A percentile compares a stretch with the other conserved stretches of the same genome.
phyloP scores from a whole-genome alignment of 169 alveolate species.

The Plasmodium cynomolgi region DNA sequence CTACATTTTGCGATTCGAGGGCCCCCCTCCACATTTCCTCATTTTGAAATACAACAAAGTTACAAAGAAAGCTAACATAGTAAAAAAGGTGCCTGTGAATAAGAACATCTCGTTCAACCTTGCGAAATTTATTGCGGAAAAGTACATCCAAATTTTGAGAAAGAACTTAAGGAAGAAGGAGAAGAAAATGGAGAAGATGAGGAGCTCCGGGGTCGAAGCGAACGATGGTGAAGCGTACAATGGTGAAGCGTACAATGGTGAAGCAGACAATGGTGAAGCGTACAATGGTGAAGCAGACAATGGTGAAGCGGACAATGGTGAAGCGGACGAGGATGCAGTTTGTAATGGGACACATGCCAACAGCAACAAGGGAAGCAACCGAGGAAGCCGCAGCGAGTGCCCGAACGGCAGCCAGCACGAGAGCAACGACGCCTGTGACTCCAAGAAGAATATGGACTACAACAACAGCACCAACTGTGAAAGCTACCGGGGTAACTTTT shows the following conservation, averaged over 20 bases:
- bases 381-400: neutral
- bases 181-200: slow-evolving; percentile 21
- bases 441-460: neutral
- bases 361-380: neutral
- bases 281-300: neutral
- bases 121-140: slow-evolving; percentile 67
- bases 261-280: neutral
- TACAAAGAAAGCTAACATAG: slow-evolving; percentile 23
- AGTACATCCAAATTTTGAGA: slow-evolving; percentile 47
- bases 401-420: neutral
- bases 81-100: slow-evolving; percentile 60
- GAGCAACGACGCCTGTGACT: neutral
- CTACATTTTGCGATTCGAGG: slow-evolving; percentile 58
- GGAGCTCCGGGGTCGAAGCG: neutral
- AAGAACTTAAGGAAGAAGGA: slow-evolving; percentile 33
- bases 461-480: slow-evolving; percentile 1
- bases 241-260: neutral
- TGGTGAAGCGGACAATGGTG: neutral
- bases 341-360: neutral
- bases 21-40: slow-evolving; percentile 72
- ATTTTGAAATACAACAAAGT: slow-evolving; percentile 14
- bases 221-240: neutral
- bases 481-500: neutral
- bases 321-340: neutral
- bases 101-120: slow-evolving; percentile 53